phyloP scores from a whole-genome alignment of 495 filamentous ascomycete species.

The Hypoxylon trugodes region DNA sequence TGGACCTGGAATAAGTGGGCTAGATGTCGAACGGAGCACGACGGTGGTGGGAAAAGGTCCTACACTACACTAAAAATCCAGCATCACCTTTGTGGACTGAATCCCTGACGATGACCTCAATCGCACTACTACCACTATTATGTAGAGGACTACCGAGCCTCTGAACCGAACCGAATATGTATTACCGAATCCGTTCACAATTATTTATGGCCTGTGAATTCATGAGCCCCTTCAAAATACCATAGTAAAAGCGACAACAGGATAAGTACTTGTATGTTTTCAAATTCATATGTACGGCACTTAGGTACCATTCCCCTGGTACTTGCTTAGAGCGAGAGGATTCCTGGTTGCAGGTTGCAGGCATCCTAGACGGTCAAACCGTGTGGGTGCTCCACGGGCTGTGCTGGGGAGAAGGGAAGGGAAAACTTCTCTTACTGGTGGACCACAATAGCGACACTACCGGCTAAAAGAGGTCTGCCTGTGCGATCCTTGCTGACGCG shows the following conservation, averaged over 20 bases:
- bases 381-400: constrained; percentile 2
- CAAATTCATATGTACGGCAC: no score
- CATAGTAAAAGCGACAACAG: not conserved
- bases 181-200: no score
- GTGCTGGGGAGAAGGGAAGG: not conserved
- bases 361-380: constrained; percentile 17
- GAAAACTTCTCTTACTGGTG: constrained; percentile 4
- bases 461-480: constrained; percentile 30
- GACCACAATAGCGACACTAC: constrained; percentile 2
- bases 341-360: constrained; percentile 20
- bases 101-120: constrained; percentile 35
- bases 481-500: constrained; percentile 18
- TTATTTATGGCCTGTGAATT: no score
- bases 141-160: no score
- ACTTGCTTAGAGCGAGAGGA: no score
- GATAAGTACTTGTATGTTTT: not conserved
- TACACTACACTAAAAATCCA: not conserved
- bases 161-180: constrained; percentile 3
- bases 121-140: no score
- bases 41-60: constrained; percentile 13
- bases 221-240: no score
- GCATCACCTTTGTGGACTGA: constrained; percentile 20
- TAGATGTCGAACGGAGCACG: constrained; percentile 16
- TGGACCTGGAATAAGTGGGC: constrained; percentile 17
- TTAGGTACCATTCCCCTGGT: constrained; percentile 5